These are phyloP conservation scores for Tylopilus sp. DNA, from an alignment of 768 basidiomycete species.

Conservation along the genomic window DNA sequence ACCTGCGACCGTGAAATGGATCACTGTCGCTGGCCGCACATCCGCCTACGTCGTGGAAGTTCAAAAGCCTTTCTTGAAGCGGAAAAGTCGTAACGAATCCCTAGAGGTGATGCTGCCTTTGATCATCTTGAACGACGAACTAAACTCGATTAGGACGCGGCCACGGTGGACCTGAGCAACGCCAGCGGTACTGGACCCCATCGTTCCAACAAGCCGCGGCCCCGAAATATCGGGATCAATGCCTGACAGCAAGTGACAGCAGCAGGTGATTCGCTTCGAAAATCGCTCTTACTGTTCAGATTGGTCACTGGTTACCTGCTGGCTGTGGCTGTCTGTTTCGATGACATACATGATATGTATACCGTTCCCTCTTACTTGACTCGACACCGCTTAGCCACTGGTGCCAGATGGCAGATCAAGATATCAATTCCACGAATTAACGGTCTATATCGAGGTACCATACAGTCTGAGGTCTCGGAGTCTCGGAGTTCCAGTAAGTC, in stretches of 20 bases:
- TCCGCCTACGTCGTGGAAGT: constrained; percentile 69
- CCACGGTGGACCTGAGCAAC: neutral
- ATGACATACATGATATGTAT: too few relatives aligned
- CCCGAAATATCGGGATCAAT: neutral
- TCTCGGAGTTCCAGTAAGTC: too few relatives aligned
- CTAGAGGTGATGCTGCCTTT: neutral
- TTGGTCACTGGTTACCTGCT: too few relatives aligned
- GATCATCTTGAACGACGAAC: neutral
- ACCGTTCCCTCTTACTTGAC: too few relatives aligned
- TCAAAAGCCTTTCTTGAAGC: constrained; percentile 37
- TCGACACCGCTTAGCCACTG: too few relatives aligned
- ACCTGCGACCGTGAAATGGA: constrained; percentile 69
- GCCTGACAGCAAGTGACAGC: neutral
- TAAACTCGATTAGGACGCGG: neutral
- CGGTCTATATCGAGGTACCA: too few relatives aligned
- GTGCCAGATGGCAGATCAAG: too few relatives aligned
- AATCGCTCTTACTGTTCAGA: too few relatives aligned
- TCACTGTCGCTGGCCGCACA: constrained; percentile 74
- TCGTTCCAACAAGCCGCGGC: constrained; percentile 5
- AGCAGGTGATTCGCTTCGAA: too few relatives aligned
- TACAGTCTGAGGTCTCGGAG: too few relatives aligned
- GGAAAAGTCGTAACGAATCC: neutral
- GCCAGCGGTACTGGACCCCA: neutral
- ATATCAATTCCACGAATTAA: too few relatives aligned
- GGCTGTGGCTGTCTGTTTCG: too few relatives aligned